Evolutionary conservation across 257 asterid genomes (phyloP), one percentile per base, ranked within the genome.

Genomic region (Handroanthus guayacan): DNA sequence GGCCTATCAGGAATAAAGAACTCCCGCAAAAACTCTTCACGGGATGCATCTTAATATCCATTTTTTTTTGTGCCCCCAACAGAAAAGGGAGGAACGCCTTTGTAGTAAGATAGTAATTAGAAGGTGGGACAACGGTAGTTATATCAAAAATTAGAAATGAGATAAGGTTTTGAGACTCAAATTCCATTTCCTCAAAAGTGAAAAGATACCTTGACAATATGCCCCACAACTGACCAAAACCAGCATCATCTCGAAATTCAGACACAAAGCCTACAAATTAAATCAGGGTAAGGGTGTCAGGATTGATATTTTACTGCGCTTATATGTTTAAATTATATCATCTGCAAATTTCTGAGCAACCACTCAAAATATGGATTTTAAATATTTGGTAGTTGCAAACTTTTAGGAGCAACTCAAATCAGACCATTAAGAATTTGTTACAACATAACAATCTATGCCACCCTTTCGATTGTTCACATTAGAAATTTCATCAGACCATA

Each of bases 191-290:
- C 41, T 70, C 43, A 41, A 9, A 67, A 76, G 14, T 16, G 43
- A 63, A 80, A 45, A n/a, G 31, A 72, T 84, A 95, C 99, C 99
- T 95, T 63, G 99, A 87, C 86, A 92, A 77, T 75, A 95, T 84
- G 72, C 97, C 97, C 98, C 98, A 92, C 75, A 95, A 76, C 51
- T 95, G 91, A 84, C 96, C 91, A 85, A 92, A 82, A 51, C 92
- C 97, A 72, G 81, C 83, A 86, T 89, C 99, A 87, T 95, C 99
- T 82, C 98, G 92, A 57, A 92, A 78, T 79, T 95, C 98, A 88
- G 69, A 84, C 68, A 75, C 85, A 79, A 92, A 88, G 72, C 92
- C 99, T 95, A 76, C 63, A 77, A 71, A 69, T 62, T 66, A 37
- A 62, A 37, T 60, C 72, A 44, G 54, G 80, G 71, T n/a, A 75